A percentile compares a stretch with the other conserved stretches of the same genome.
Evolutionary conservation across 164 flowering plant species (phyloP).

Genomic region (Chimonanthus salicifolius): DNA sequence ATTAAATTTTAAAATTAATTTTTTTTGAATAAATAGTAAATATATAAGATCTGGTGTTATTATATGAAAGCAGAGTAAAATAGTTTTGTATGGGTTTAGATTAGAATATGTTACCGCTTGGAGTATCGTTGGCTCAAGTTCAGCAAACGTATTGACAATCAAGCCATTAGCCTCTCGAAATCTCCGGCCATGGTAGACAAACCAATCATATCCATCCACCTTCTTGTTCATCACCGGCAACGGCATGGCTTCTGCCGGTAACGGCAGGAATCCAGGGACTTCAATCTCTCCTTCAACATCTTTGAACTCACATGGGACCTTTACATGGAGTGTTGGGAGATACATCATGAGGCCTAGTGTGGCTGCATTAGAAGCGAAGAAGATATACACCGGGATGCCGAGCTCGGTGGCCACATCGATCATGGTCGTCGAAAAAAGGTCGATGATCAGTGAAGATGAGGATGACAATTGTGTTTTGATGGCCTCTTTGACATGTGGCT

Average conservation of each 20-base stretch:
- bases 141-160: constrained; percentile 30
- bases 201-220: not conserved
- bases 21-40: no score
- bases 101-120: not conserved
- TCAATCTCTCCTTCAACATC: constrained; percentile 9
- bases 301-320: constrained; percentile 6
- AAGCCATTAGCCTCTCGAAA: constrained; percentile 26
- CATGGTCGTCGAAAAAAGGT: constrained; percentile 27
- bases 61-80: no score
- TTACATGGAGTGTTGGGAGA: constrained; percentile 10
- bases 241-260: constrained; percentile 18
- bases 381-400: constrained; percentile 29
- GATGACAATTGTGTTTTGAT: not conserved
- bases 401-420: constrained; percentile 34
- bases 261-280: constrained; percentile 19
- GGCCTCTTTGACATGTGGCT: constrained; percentile 5
- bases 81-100: no score
- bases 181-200: constrained; percentile 6
- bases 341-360: constrained; percentile 20
- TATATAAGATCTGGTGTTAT: no score
- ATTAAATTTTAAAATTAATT: no score
- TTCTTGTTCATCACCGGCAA: not conserved
- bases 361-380: constrained; percentile 26
- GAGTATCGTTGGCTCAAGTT: constrained; percentile 18
- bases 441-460: constrained; percentile 10